A percentile compares a stretch with the other conserved stretches of the same genome.
Evolutionary conservation across 345 rosid genomes (phyloP).

Genomic region (Sisymbrium altissimum): DNA sequence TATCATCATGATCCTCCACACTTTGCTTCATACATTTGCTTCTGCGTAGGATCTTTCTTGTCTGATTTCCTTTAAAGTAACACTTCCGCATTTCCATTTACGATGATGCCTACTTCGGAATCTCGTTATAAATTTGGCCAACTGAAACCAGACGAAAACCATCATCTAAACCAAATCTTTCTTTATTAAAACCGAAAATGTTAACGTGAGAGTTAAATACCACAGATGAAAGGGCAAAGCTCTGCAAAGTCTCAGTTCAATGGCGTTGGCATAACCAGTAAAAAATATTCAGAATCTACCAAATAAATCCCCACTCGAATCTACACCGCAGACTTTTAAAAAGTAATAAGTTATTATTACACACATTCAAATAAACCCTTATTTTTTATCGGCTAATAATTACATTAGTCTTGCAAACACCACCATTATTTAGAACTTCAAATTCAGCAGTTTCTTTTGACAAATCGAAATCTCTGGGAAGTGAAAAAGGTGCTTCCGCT

Average conservation of each 20-base stretch:
- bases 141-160: background rate
- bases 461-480: background rate
- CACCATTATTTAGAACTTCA: background rate
- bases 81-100: background rate
- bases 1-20: background rate
- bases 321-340: no score
- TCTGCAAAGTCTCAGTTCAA: no score
- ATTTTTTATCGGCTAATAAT: background rate
- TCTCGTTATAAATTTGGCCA: background rate
- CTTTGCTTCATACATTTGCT: constrained; percentile 6
- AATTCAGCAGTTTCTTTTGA: background rate
- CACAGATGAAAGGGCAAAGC: no score
- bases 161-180: background rate
- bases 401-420: background rate
- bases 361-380: no score
- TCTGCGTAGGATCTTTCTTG: constrained; percentile 20
- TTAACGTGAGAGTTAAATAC: background rate
- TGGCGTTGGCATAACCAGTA: no score
- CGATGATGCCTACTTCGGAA: background rate
- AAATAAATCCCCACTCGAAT: no score
- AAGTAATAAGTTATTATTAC: no score
- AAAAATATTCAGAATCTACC: no score
- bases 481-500: background rate
- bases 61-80: background rate
- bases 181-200: background rate